Evolutionary conservation across 2,329 filamentous ascomycete species (phyloP), one percentile per base, ranked within the genome.

Genomic region (Cercospora beticola): DNA sequence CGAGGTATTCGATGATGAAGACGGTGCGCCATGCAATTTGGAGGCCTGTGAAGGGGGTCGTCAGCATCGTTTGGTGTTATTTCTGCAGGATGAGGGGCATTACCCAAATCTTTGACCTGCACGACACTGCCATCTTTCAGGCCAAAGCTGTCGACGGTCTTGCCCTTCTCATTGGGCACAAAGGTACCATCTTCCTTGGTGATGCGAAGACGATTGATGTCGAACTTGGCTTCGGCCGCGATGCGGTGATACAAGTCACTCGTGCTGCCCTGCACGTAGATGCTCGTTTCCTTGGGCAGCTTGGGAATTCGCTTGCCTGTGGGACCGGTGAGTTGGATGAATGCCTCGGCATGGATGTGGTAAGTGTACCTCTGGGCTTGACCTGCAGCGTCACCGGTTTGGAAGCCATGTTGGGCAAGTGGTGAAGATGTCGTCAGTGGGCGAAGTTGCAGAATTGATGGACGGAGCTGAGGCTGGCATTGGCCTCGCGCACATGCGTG

Each of bases 1-100:
- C 95, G 73, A 95, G 82, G 81, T 99, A 99, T 82, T 99, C 95
- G 83, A 97, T 89, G 71, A 97, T 83, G 85, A 94, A 99, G 80
- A 98, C 94, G 69, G 92, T 95, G 72, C 89, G 90, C 95, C 95
- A 99, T 71, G 88, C 89, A 66, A 97, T 90, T 81, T 99, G 95
- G 60, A 90, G 88, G 16, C 95, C 93, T 97, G 72, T 30, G 46
- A 10, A 26, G 14, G 10, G 9, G 14, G 63, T 36, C 21, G 18
- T 10, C 8, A 26, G 33, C 43, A 33, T 57, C 46, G n/a, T 57
- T 68, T 62, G 31, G 12, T 57, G 12, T 16, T 16, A 16, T 2
- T 16, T 9, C 6, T 52, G 40, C 12, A 30, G 60, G 60, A 49
- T 18, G 28, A 59, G 30, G 12, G 3, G 40, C 76, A 86, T 64